Evolutionary conservation across 306 rosid species (phyloP), one percentile per base, ranked within the genome.

Genomic region (Vigna angularis): DNA sequence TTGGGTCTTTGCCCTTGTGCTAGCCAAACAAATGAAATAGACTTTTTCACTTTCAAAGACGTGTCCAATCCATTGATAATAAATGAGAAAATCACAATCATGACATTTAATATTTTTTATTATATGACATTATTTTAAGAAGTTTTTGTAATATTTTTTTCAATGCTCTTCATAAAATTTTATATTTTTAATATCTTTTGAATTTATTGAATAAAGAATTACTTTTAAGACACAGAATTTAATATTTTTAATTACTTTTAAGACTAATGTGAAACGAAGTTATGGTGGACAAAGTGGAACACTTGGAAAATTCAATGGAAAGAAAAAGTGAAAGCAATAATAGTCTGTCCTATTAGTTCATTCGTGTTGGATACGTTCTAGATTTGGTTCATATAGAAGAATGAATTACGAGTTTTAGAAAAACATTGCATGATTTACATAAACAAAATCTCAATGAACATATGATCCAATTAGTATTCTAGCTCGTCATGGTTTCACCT

Each of bases 401-500:
- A 26, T 26, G 28, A 26, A 26, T 1, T 3, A 26, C 3, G 3
- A 26, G 3, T 26, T 1, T 26, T 0, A 26, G 7, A 6, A 51
- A 34, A 30, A 30, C 44, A 16, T 32, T 63, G 48, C 6, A 7
- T 15, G 48, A 63, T 34, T 67, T 14, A 24, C 14, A 45, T 45
- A 45, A 68, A 47, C 42, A 24, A 3, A 18, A 68, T 47, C 73
- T 68, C 9, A 18, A 20, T 45, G 5, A 18, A 66, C 32, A 11
- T 14, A 67, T 18, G 20, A 45, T 10, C 55, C 20, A 45, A 11
- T 17, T 28, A 69, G 44, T 63, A 70, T 50, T 76, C 38, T 18
- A 47, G n/a, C 17, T 65, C 10, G 49, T 18, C 32, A 81, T 81
- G 83, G 78, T 58, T 73, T 73, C 57, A 7, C 3, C 22, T 66